A percentile compares a stretch with the other conserved stretches of the same genome.
Evolutionary conservation across 192 early-diverging fungal species (phyloP).

Genomic region (Thamnidium elegans): DNA sequence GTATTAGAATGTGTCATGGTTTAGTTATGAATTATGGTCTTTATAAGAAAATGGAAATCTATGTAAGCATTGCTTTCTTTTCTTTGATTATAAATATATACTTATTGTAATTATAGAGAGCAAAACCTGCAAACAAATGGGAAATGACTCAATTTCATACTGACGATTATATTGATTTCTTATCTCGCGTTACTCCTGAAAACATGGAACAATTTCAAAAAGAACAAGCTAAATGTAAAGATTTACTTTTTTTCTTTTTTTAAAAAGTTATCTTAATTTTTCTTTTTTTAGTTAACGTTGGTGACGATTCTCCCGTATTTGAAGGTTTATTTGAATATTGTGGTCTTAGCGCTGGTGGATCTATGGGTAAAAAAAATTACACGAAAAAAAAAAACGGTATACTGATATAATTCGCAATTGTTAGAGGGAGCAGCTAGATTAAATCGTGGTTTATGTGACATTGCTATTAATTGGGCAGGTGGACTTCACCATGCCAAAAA

Average conservation of each 20-base stretch:
- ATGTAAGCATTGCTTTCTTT: conserved; percentile 40
- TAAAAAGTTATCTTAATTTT: conserved; percentile 23
- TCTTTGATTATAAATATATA: background rate
- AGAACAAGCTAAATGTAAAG: conserved; percentile 63
- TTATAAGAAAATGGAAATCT: conserved; percentile 87
- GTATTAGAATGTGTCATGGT: conserved; percentile 92
- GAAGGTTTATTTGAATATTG: conserved; percentile 97
- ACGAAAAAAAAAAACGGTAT: background rate
- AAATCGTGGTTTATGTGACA: conserved; percentile 76
- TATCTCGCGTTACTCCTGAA: conserved; percentile 75
- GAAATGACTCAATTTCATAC: conserved; percentile 95
- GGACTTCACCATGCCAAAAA: conserved; percentile 84
- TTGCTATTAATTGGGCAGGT: conserved; percentile 92
- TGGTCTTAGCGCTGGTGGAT: conserved; percentile 86
- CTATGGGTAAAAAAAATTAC: conserved; percentile 59
- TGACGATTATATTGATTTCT: conserved; percentile 89
- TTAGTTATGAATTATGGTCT: conserved; percentile 91
- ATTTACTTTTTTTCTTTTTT: background rate
- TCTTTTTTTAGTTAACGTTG: conserved; percentile 62
- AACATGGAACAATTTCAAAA: conserved; percentile 65
- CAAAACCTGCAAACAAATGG: conserved; percentile 46
- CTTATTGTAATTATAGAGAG: conserved; percentile 25
- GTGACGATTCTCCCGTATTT: conserved; percentile 94
- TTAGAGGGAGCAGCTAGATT: conserved; percentile 83
- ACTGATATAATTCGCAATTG: background rate